These are phyloP conservation scores for Trichosporon asahii DNA, from an alignment of 1,284 basidiomycete genomes.

Conservation along the genomic window DNA sequence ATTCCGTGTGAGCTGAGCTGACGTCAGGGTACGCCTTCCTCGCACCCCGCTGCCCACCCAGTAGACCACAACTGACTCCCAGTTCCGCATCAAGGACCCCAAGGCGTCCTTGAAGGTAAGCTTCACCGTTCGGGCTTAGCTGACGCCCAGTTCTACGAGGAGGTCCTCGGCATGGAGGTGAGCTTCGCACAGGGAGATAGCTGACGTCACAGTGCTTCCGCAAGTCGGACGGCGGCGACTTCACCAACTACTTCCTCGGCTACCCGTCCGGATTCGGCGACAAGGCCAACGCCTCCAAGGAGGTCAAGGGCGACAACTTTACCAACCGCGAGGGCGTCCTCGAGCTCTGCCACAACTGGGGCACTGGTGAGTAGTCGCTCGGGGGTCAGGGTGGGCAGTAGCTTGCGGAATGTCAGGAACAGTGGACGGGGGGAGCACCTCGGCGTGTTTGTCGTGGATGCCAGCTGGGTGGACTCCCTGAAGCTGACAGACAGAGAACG, in stretches of 20 bases:
- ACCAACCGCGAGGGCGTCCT: slow-evolving; percentile 58
- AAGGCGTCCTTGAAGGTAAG: slow-evolving; percentile 58
- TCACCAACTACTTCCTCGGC: slow-evolving; percentile 51
- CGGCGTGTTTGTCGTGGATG: too few species aligned
- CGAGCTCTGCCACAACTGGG: slow-evolving; percentile 85
- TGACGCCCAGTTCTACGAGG: slow-evolving; percentile 62
- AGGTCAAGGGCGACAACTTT: slow-evolving; percentile 45
- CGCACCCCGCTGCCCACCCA: not conserved
- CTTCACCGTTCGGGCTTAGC: not conserved
- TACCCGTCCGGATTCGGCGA: slow-evolving; percentile 42
- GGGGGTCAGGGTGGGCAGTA: not conserved
- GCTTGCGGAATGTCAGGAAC: not conserved
- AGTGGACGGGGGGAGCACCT: slow-evolving; percentile 1
- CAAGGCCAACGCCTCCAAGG: slow-evolving; percentile 34
- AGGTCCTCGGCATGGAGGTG: slow-evolving; percentile 79
- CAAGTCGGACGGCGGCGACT: slow-evolving; percentile 47
- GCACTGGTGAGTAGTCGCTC: slow-evolving; percentile 59
- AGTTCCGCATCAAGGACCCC: slow-evolving; percentile 86
- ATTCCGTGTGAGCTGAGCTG: not conserved
- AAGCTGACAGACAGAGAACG: too few species aligned
- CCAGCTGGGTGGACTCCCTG: too few species aligned
- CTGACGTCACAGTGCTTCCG: slow-evolving; percentile 34
- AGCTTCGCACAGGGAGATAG: not conserved
- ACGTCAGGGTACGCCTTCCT: slow-evolving; percentile 1
- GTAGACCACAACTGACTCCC: slow-evolving; percentile 55